Conservation (phyloP, 2,329 filamentous ascomycete species). For the Alternaria ventricosa region DNA sequence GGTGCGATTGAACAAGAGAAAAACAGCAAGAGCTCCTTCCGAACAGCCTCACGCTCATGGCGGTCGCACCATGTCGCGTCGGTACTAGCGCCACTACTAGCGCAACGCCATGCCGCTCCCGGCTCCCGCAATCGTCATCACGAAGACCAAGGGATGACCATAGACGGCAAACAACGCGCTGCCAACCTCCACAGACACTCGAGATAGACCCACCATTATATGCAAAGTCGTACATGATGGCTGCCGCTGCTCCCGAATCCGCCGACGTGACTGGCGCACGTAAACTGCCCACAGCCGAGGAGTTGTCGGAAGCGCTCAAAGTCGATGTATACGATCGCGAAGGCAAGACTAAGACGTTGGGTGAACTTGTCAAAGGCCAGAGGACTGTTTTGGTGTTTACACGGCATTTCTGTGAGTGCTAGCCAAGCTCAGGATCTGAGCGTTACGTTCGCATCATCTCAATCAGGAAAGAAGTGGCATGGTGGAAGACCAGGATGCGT, state of each 20-base stretch:
- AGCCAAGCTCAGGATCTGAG: neutral
- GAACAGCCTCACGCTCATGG: neutral
- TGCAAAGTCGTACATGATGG: neutral
- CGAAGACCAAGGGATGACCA: neutral
- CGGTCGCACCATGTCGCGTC: neutral
- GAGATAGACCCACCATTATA: neutral
- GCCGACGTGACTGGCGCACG: neutral
- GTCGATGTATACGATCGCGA: conserved; percentile 26
- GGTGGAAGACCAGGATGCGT: neutral
- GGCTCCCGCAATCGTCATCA: neutral
- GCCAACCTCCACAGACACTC: neutral
- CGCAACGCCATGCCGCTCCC: neutral
- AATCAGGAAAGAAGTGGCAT: neutral
- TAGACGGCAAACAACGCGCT: neutral
- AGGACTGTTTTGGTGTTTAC: conserved; percentile 27
- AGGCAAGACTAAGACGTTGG: conserved; percentile 19
- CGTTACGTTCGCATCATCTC: neutral
- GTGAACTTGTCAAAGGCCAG: conserved; percentile 22
- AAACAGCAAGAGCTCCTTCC: neutral
- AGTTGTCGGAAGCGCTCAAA: conserved; percentile 18
- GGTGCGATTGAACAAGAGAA: neutral
- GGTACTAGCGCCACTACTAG: neutral
- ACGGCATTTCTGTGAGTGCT: conserved; percentile 30
- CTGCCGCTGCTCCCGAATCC: neutral
- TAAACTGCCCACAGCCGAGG: conserved; percentile 7